Base-by-base conservation (phyloP, 2,329 filamentous ascomycete genomes). In the Teratosphaeriaceae sp. region DNA sequence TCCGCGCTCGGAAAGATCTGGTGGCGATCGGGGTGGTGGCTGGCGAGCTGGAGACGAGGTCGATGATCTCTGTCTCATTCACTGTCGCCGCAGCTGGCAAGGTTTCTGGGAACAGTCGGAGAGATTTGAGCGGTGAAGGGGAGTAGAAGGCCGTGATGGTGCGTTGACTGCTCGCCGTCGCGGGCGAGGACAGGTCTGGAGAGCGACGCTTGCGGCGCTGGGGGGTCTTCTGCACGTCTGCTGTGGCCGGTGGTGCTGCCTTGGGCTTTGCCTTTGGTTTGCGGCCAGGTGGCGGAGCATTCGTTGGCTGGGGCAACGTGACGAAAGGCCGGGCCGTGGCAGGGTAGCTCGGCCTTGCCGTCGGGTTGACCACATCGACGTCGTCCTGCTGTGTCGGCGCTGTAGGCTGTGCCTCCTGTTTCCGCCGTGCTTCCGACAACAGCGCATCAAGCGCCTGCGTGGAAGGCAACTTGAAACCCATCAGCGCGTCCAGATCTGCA, bases 61-160 rank as follows among this genome's bases (percentile, higher is more conserved):
- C 49, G 26, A 64, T 52, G 18, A 61, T 43, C 11, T 53, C 55
- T 7, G 44, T 30, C 16, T 45, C 29, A 22, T 20, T 26, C 21
- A 30, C 20, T 19, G 21, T 24, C 21, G 18, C 7, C 19, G 21
- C 19, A 20, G 22, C 27, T 27, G 15, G 3, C 15, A 31, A 22
- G 42, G 41, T 29, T 54, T 57, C 21, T 42, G 49, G 1, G n/a
- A n/a, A n/a, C 19, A 20, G 22, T 22, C 21, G 15, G 3, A n/a
- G 31, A 22, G 42, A 40, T 29, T 54, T 57, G 19, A 42, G 49
- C 1, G 57, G 55, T 3, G 53, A 54, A 2, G 59, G 60, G 3
- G 59, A 56, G 26, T 50, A 54, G 38, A 51, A 60, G 2, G 44
- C 45, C 3, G 43, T 50, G 22, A 60, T 61, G 2, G 54, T 54